These are phyloP conservation scores for Scheffersomyces stambukii DNA, from an alignment of 1,139 yeast genomes.

Conservation along the genomic window DNA sequence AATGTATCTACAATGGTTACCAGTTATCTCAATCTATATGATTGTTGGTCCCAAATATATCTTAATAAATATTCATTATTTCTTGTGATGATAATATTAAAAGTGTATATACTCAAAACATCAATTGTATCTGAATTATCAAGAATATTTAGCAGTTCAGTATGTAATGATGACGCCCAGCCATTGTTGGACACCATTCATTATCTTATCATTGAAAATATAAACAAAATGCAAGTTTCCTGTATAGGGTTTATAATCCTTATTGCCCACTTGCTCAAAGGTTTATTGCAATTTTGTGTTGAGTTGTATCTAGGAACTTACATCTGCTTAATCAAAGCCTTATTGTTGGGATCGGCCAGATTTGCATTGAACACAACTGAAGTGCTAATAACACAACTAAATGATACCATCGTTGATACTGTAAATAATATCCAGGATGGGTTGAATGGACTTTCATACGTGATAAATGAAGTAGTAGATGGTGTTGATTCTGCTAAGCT, in stretches of 20 bases:
- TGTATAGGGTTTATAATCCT: constrained; percentile 8
- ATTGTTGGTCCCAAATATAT: constrained; percentile 55
- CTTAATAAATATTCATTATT: constrained; percentile 52
- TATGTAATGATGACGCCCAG: constrained; percentile 16
- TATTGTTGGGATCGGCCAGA: constrained; percentile 67
- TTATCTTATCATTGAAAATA: constrained; percentile 7
- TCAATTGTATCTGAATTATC: constrained; percentile 31
- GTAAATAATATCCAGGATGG: constrained; percentile 64
- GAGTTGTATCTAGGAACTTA: constrained; percentile 81
- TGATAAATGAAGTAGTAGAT: constrained; percentile 43
- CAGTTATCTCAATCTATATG: constrained; percentile 31
- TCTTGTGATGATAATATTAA: constrained; percentile 42
- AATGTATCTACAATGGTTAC: constrained; percentile 10
- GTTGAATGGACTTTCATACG: constrained; percentile 46
- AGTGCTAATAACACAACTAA: constrained; percentile 53
- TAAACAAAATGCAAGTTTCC: constrained; percentile 8
- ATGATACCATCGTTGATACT: constrained; percentile 50
- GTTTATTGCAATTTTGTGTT: constrained; percentile 58
- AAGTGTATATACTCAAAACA: constrained; percentile 44
- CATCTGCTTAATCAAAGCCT: constrained; percentile 72
- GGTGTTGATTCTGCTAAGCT: constrained; percentile 45
- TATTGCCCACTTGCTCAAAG: constrained; percentile 43
- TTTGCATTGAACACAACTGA: constrained; percentile 74
- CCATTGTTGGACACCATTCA: constrained; percentile 10
- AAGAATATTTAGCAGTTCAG: constrained; percentile 24